phyloP scores from a whole-genome alignment of 257 asterid species.

The Capsicum pubescens region DNA sequence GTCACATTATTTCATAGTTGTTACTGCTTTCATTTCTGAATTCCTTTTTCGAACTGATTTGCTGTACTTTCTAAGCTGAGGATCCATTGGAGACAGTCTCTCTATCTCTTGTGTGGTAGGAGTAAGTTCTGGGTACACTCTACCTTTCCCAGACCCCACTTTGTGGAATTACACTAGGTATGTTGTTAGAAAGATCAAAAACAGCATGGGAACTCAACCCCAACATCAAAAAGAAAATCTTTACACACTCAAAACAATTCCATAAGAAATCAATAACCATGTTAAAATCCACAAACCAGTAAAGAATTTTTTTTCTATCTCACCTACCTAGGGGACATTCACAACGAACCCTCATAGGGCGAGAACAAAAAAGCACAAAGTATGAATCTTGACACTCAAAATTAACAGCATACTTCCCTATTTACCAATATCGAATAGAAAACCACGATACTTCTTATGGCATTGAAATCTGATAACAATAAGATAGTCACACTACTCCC shows the following conservation, averaged over 20 bases:
- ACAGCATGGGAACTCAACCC: not conserved
- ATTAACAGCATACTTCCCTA: not conserved
- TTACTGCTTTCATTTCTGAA: too few species aligned
- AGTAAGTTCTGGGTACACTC: too few species aligned
- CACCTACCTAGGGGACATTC: not conserved
- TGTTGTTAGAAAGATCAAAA: not conserved
- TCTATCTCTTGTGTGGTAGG: too few species aligned
- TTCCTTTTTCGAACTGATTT: too few species aligned
- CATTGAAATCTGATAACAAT: too few species aligned
- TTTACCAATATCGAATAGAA: not conserved
- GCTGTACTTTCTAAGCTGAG: too few species aligned
- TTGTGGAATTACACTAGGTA: too few species aligned
- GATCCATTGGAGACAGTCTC: too few species aligned
- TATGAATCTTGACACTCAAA: slow-evolving; percentile 17
- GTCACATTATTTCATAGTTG: too few species aligned
- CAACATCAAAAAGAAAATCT: not conserved
- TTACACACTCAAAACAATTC: not conserved
- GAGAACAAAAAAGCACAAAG: not conserved
- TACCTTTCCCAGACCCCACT: too few species aligned
- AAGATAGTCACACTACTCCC: not conserved
- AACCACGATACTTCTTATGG: too few species aligned
- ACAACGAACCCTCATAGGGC: not conserved
- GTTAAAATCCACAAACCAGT: not conserved
- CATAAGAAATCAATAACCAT: not conserved
- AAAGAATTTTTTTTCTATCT: not conserved